phyloP scores from a whole-genome alignment of 345 rosid species.

The Nephelium lappaceum region DNA sequence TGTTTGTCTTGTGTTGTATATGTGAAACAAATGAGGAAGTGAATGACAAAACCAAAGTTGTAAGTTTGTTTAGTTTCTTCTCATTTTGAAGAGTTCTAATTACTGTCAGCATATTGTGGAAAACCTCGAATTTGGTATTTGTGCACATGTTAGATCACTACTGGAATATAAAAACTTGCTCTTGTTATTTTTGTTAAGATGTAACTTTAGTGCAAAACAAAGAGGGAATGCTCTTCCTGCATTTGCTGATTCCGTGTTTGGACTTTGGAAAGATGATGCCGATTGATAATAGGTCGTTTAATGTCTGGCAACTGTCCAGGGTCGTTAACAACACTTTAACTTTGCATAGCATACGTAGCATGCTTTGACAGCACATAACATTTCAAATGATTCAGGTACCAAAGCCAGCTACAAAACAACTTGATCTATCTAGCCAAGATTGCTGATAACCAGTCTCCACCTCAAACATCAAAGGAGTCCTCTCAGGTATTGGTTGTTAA shows the following conservation, averaged over 20 bases:
- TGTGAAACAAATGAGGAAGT: too few species aligned
- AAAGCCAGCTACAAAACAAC: slow-evolving; percentile 45
- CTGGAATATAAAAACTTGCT: background rate
- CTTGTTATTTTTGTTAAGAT: background rate
- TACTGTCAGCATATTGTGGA: background rate
- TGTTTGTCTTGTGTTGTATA: background rate
- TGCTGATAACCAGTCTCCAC: slow-evolving; percentile 42
- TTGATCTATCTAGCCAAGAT: slow-evolving; percentile 40
- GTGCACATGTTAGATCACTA: background rate
- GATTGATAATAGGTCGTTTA: background rate
- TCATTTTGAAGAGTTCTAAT: too few species aligned
- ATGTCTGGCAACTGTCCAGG: background rate
- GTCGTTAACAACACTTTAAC: background rate
- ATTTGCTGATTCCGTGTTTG: background rate
- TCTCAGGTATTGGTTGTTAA: slow-evolving; percentile 24
- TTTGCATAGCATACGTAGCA: background rate
- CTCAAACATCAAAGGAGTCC: slow-evolving; percentile 26
- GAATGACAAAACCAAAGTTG: background rate
- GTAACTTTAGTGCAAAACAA: background rate
- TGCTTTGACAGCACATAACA: background rate
- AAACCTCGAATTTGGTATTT: background rate
- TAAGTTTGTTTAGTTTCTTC: too few species aligned
- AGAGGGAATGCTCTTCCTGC: background rate
- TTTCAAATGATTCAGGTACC: slow-evolving; percentile 32
- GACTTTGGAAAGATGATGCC: background rate